Evolutionary conservation across 2,329 filamentous ascomycete genomes (phyloP).

Genomic region (Trichophyton rubrum): DNA sequence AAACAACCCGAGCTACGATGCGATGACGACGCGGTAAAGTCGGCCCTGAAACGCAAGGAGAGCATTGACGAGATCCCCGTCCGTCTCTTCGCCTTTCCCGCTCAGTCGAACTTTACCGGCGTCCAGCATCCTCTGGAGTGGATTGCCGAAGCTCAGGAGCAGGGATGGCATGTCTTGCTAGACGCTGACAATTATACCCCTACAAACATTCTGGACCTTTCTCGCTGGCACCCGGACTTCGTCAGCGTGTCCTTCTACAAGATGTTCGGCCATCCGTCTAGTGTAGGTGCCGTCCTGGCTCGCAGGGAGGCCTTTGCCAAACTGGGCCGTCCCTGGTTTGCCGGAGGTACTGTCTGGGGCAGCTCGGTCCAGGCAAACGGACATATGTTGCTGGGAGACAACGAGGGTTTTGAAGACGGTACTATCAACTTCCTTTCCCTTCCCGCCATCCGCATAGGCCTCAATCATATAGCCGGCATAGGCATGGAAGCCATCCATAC

Average conservation of each 20-base stretch:
- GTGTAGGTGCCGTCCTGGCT: slow-evolving; percentile 49
- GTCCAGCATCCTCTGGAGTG: slow-evolving; percentile 48
- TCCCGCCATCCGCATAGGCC: slow-evolving; percentile 43
- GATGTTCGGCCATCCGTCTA: slow-evolving; percentile 51
- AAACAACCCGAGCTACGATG: slow-evolving; percentile 6
- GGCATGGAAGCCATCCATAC: slow-evolving; percentile 46
- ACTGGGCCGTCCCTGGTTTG: slow-evolving; percentile 50
- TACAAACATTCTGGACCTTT: slow-evolving; percentile 46
- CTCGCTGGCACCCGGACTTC: slow-evolving; percentile 46
- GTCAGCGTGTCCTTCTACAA: slow-evolving; percentile 52
- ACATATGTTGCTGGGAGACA: slow-evolving; percentile 17
- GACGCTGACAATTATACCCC: slow-evolving; percentile 54
- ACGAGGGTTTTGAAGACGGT: slow-evolving; percentile 54
- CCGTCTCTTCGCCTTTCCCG: slow-evolving; percentile 52
- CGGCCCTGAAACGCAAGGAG: neutral
- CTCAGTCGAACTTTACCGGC: slow-evolving; percentile 59
- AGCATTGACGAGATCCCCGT: slow-evolving; percentile 9
- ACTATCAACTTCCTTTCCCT: slow-evolving; percentile 55
- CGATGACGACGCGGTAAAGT: slow-evolving; percentile 1
- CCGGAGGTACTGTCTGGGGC: slow-evolving; percentile 48
- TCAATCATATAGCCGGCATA: slow-evolving; percentile 35
- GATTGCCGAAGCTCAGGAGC: slow-evolving; percentile 26
- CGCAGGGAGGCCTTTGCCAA: slow-evolving; percentile 45
- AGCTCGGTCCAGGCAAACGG: slow-evolving; percentile 8
- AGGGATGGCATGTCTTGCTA: slow-evolving; percentile 38